These are phyloP conservation scores for Stromatinia cepivora DNA, from an alignment of 2,329 filamentous ascomycete genomes.

Conservation along the genomic window DNA sequence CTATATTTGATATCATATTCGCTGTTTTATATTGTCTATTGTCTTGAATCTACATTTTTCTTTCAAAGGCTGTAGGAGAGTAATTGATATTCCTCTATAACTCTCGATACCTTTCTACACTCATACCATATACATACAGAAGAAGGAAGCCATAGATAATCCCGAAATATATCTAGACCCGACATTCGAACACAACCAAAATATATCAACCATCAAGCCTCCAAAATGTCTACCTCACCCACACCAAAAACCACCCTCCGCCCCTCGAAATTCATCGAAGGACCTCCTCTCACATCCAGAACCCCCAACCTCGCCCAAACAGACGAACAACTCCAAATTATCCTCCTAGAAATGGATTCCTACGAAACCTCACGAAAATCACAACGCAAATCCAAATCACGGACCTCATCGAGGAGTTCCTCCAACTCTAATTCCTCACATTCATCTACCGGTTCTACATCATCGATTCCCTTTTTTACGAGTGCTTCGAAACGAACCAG, in stretches of 20 bases:
- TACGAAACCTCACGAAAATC: constrained; percentile 8
- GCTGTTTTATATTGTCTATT: not conserved
- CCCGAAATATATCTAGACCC: not conserved
- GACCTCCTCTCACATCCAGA: constrained; percentile 22
- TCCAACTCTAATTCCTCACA: constrained; percentile 8
- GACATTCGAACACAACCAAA: not conserved
- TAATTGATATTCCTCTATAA: not conserved
- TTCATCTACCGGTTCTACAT: not conserved
- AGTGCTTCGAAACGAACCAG: constrained; percentile 4
- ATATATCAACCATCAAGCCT: not conserved
- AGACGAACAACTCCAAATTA: constrained; percentile 19
- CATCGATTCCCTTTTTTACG: constrained; percentile 1
- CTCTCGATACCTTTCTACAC: not conserved
- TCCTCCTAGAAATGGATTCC: constrained; percentile 27
- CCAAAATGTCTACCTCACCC: constrained; percentile 8
- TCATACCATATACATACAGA: not conserved
- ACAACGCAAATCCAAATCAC: constrained; percentile 13
- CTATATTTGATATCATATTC: not conserved
- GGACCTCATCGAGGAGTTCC: constrained; percentile 7
- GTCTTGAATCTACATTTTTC: not conserved
- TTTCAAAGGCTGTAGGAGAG: constrained; percentile 1
- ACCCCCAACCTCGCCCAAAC: constrained; percentile 18
- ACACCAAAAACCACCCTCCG: constrained; percentile 2
- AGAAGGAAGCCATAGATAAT: not conserved
- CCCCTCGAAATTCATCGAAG: constrained; percentile 27